Evolutionary conservation across 225 moss, liverwort and hornwort species (phyloP).

Genomic region (Bryum argenteum): DNA sequence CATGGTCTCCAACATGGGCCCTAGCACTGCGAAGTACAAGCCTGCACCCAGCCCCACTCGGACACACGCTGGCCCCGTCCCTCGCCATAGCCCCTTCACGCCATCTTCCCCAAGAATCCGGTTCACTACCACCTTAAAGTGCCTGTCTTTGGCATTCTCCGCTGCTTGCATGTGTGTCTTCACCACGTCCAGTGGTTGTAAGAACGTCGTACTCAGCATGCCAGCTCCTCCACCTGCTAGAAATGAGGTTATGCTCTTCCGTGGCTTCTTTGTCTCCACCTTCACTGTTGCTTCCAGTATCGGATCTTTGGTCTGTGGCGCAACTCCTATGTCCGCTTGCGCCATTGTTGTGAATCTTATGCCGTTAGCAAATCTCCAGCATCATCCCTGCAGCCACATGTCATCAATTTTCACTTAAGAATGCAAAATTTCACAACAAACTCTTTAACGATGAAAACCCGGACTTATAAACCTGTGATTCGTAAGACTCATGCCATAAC

Average conservation of each 20-base stretch:
- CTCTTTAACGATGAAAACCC: neutral
- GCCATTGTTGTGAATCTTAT: slow-evolving; percentile 17
- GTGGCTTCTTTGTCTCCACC: slow-evolving; percentile 18
- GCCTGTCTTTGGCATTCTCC: slow-evolving; percentile 50
- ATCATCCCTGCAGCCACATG: slow-evolving; percentile 18
- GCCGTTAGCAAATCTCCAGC: slow-evolving; percentile 16
- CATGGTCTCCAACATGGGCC: slow-evolving; percentile 78
- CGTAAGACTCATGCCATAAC: neutral
- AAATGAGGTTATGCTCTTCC: slow-evolving; percentile 66
- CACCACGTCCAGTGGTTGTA: slow-evolving; percentile 93
- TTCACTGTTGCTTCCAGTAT: neutral
- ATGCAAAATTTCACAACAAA: neutral
- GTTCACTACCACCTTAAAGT: slow-evolving; percentile 59
- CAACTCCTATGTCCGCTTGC: slow-evolving; percentile 17
- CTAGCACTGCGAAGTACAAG: slow-evolving; percentile 82
- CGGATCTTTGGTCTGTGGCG: neutral
- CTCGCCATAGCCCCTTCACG: slow-evolving; percentile 82
- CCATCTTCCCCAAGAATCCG: slow-evolving; percentile 71
- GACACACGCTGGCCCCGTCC: slow-evolving; percentile 89
- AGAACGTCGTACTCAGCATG: slow-evolving; percentile 65
- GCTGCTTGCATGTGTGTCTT: slow-evolving; percentile 95
- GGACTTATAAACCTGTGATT: neutral
- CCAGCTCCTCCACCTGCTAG: slow-evolving; percentile 81
- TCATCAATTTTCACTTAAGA: neutral
- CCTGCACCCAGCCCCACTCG: slow-evolving; percentile 92